These are phyloP conservation scores for Inosperma sp. DNA, from an alignment of 768 basidiomycete genomes.

Conservation along the genomic window DNA sequence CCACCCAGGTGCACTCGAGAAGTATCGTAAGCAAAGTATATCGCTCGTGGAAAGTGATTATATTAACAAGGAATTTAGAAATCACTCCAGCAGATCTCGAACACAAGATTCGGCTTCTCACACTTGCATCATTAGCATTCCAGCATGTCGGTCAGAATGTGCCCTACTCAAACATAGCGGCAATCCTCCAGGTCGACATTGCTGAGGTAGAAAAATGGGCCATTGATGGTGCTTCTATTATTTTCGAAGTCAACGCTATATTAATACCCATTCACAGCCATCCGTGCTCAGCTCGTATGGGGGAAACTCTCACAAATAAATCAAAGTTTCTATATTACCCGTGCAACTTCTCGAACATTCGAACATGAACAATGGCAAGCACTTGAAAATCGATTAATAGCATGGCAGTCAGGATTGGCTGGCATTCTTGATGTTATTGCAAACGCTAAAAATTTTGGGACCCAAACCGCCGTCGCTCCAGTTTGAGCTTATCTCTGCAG, in stretches of 20 bases:
- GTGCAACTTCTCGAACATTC: conserved; percentile 71
- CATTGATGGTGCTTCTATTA: conserved; percentile 61
- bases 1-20: conserved; percentile 46
- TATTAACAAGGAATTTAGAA: conserved; percentile 5
- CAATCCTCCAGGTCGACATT: conserved; percentile 57
- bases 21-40: conserved; percentile 46
- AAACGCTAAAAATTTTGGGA: conserved; percentile 46
- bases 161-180: conserved; percentile 64
- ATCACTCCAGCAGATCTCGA: conserved; percentile 50
- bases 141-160: conserved; percentile 71
- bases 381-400: conserved; percentile 66
- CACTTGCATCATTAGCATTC: conserved; percentile 73
- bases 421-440: conserved; percentile 68
- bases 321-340: conserved; percentile 66
- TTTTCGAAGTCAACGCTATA: conserved; percentile 1
- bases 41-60: neutral
- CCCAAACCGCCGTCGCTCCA: conserved; percentile 10
- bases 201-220: conserved; percentile 81
- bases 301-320: conserved; percentile 82
- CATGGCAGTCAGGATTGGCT: conserved; percentile 72
- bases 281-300: conserved; percentile 71
- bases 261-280: conserved; percentile 45
- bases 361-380: conserved; percentile 76
- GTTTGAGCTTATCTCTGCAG: neutral
- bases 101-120: conserved; percentile 74